Evolutionary conservation across 2,329 filamentous ascomycete genomes (phyloP), one percentile per base, ranked within the genome.

Genomic region (Cladosporium colombiae): DNA sequence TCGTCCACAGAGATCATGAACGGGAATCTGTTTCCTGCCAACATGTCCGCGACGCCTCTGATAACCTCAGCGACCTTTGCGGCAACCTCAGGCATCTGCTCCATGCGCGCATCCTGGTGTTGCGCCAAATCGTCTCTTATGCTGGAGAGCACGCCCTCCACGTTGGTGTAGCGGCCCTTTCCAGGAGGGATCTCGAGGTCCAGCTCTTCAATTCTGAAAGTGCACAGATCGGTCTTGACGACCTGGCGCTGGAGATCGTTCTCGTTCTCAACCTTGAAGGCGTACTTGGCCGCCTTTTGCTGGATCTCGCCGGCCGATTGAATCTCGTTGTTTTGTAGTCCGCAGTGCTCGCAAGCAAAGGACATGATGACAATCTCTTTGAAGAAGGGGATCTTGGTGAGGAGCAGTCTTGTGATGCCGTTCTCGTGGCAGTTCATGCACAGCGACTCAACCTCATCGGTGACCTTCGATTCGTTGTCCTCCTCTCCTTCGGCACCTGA

Each of bases 361-460:
- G 94, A 98, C 89, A 97, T 97, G 78, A 99, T 87, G 74, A 99
- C 92, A 69, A 99, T 89, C 79, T 99, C 94, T 81, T 93, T 92
- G 84, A 99, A 99, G 84, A 92, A 98, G 18, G 95, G 95, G 65
- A 99, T 97, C 70, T 88, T 88, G 18, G 96, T 96, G 64, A 99
- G 88, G 52, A 99, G 88, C 25, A 99, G 86, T 66, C 90, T 87
- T 16, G 95, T 99, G 1, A 83, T 86, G 73, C 95, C 95, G 70
- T 84, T 74, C 60, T 82, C 81, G 69, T 83, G 81, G 70, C 83
- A 85, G 75, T 84, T 84, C 82, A 85, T 84, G 74, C 83, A 85
- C 69, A 84, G 73, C 68, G 80, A 83, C 70, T 84, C 81, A 65
- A 85, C 83, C 72, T 84, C 81, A 37, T 84, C 83, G 25, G 84